Base-by-base conservation (phyloP, 345 rosid species). In the Syzygium jambos region DNA sequence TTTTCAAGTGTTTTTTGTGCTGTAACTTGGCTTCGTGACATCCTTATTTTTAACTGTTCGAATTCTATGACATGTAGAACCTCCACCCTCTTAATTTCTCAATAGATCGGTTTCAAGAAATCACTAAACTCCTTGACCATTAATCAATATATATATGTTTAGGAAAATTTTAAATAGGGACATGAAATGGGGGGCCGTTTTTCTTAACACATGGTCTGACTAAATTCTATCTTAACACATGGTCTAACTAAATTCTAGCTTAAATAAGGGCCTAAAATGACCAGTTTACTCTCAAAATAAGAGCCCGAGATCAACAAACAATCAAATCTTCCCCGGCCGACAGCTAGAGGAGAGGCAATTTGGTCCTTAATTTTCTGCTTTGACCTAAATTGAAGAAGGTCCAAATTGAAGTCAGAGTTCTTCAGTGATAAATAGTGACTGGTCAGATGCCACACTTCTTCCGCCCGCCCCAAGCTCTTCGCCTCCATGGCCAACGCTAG, bases 361-460 rank as follows among this genome's bases (percentile, higher is more conserved):
- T 53, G 3, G 10, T 63, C 11, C 5, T 0, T 29, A 63, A 15
- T 29, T 9, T 63, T 63, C 34, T 63, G 17, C 2, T 29, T 3
- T 29, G 34, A 29, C 9, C 34, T n/a, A 61, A 61, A 61, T 63
- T 15, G 41, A 65, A 15, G 73, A 61, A 61, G 34, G n/a, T 59
- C 14, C 8, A 1, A 59, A 5, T 27, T 13, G 30, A 12, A 59
- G 65, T 27, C 12, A 27, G 30, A 59, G 15, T 61, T 61, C 34
- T n/a, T n/a, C 1, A 17, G 14, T 52, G 13, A 52, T 52, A 52
- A 52, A 52, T 1, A 13, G 54, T 93, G 86, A 83, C 89, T 1
- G 85, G 92, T 23, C 93, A 91, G 73, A 92, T 95, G 95, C 98
- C 98, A 51, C 93, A 91, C 90, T 88, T 96, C 9, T 22, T 91